These are phyloP conservation scores for Talaromyces stipitatus DNA, from an alignment of 495 filamentous ascomycete genomes.

Conservation along the genomic window DNA sequence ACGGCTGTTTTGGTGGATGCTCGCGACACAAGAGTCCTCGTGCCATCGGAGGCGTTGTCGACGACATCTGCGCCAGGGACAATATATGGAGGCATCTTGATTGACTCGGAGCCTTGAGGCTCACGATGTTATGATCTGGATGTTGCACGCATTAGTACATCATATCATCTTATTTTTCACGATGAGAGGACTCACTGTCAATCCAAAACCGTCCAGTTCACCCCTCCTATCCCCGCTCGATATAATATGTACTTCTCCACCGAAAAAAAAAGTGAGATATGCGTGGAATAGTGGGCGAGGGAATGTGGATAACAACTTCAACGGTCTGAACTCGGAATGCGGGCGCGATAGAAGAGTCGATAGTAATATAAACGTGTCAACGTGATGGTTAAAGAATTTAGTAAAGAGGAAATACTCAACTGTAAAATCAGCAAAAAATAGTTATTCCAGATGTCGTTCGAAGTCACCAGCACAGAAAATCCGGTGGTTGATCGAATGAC, in stretches of 20 bases:
- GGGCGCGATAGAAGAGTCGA: neutral
- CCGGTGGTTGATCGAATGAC: slow-evolving; percentile 2
- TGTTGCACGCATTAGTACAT: neutral
- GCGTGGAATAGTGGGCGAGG: neutral
- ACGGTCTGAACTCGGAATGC: neutral
- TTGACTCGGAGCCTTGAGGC: neutral
- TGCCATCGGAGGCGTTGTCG: neutral
- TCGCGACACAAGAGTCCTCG: slow-evolving; percentile 8
- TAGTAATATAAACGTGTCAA: neutral
- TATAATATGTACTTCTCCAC: neutral
- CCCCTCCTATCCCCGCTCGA: neutral
- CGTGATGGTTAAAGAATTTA: neutral
- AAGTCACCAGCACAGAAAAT: neutral
- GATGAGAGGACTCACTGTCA: neutral
- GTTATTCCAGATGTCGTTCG: neutral
- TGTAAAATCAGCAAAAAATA: neutral
- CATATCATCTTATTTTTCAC: neutral
- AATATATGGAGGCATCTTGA: neutral
- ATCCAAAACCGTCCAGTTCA: neutral
- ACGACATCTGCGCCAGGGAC: neutral
- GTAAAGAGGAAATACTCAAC: neutral
- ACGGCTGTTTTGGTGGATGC: slow-evolving; percentile 5
- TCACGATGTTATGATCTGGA: neutral
- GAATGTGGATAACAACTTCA: neutral
- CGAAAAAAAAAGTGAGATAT: neutral